These are phyloP conservation scores for Alternaria sp. DNA, from an alignment of 2,329 filamentous ascomycete genomes.

Conservation along the genomic window DNA sequence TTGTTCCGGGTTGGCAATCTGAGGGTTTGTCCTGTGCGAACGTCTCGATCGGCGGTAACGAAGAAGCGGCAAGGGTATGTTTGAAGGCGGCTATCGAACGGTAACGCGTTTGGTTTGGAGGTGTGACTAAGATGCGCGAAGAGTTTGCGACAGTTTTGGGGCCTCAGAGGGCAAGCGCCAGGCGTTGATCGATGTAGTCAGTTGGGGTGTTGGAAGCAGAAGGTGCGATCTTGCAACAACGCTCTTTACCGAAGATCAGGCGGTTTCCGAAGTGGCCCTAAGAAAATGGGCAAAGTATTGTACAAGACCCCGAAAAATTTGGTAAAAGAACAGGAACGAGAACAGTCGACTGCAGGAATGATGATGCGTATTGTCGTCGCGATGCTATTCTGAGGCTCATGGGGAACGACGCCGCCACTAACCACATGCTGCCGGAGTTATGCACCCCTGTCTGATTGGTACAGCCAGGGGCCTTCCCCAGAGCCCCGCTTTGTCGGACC, in stretches of 20 bases:
- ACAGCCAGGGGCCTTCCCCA: slow-evolving; percentile 1
- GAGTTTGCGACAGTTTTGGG: background rate
- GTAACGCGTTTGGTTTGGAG: background rate
- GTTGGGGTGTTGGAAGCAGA: slow-evolving; percentile 8
- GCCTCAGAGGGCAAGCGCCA: slow-evolving; percentile 1
- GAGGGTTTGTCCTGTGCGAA: background rate
- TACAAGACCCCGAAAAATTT: background rate
- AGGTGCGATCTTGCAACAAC: slow-evolving; percentile 5
- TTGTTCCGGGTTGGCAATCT: background rate
- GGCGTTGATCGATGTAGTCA: slow-evolving; percentile 4
- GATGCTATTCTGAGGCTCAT: slow-evolving; percentile 14
- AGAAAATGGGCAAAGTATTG: background rate
- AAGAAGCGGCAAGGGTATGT: background rate
- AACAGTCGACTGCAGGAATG: slow-evolving; percentile 1
- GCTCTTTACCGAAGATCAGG: slow-evolving; percentile 9
- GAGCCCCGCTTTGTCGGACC: slow-evolving; percentile 5
- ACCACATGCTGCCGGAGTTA: slow-evolving; percentile 19
- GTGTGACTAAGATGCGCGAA: background rate
- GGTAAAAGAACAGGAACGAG: background rate
- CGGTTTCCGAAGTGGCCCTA: background rate
- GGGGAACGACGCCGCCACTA: slow-evolving; percentile 14
- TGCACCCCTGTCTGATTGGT: slow-evolving; percentile 16
- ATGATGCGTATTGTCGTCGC: slow-evolving; percentile 7
- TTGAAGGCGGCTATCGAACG: background rate
- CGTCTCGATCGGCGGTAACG: slow-evolving; percentile 1